Percentiles rank a stretch among this genome's conserved stretches.
Evolutionary conservation across 495 filamentous ascomycete genomes (phyloP).

Genomic region (Aspergillus saccharolyticus): DNA sequence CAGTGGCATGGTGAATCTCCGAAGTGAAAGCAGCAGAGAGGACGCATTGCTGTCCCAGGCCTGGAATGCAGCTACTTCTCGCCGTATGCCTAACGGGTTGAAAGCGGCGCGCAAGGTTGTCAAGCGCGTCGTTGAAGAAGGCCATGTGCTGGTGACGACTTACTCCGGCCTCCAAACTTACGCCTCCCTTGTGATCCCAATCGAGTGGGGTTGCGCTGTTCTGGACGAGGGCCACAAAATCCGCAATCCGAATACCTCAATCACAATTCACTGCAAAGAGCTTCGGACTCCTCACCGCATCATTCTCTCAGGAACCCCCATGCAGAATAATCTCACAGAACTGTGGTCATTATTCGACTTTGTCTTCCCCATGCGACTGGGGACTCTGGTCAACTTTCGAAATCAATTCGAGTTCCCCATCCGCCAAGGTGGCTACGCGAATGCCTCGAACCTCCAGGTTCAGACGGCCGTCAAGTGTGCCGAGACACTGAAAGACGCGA

Average conservation of each 20-base stretch:
- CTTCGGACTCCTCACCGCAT: constrained; percentile 80
- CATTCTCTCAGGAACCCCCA: constrained; percentile 92
- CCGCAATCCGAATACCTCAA: constrained; percentile 85
- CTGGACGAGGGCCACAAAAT: constrained; percentile 98
- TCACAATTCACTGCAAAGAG: constrained; percentile 91
- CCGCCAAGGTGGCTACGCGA: constrained; percentile 84
- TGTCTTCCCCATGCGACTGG: constrained; percentile 89
- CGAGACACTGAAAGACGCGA: constrained; percentile 82
- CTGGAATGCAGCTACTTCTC: constrained; percentile 26
- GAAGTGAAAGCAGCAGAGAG: constrained; percentile 65
- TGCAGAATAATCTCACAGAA: constrained; percentile 96
- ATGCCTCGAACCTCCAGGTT: constrained; percentile 85
- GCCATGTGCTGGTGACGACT: constrained; percentile 90
- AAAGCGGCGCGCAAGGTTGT: constrained; percentile 73
- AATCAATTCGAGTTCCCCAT: constrained; percentile 91
- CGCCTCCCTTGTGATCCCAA: constrained; percentile 66
- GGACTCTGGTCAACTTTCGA: constrained; percentile 83
- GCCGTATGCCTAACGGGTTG: constrained; percentile 43
- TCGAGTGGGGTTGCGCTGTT: constrained; percentile 89
- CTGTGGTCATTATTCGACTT: constrained; percentile 98
- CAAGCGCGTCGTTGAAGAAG: constrained; percentile 73
- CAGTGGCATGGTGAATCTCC: constrained; percentile 86
- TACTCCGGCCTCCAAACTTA: constrained; percentile 92
- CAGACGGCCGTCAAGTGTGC: constrained; percentile 88
- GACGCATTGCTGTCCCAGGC: constrained; percentile 49